Evolutionary conservation across 1,284 basidiomycete species (phyloP), one percentile per base, ranked within the genome.

Genomic region (Microstroma glucosiphilum): DNA sequence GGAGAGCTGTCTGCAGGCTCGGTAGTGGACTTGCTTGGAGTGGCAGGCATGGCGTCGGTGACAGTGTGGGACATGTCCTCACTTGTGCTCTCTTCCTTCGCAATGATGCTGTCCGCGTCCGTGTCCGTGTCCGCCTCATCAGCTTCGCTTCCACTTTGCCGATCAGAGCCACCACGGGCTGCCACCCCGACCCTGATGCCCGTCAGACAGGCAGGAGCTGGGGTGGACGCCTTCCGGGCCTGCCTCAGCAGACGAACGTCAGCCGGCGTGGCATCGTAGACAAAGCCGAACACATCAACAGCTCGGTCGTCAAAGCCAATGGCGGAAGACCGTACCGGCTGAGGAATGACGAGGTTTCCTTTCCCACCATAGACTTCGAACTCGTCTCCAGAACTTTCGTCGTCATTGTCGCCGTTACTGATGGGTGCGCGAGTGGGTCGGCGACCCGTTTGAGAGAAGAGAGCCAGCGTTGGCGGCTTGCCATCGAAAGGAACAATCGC

Each of bases 401-500:
- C 54, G n/a, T 69, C 65, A 23, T 21, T 25, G 51, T 6, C 19
- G 15, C 51, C 51, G 13, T 48, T 17, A 12, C 43, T 4, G 43
- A 21, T 12, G 4, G 43, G 43, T n/a, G 12, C 21, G 15, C 17
- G 17, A 17, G 43, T n/a, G 6, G 15, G 43, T 12, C 43, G 15
- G 6, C 17, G 17, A 6, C 17, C 15, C 43, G 15, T 4, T 21
- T 21, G 15, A 8, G 56, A 66, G 30, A 75, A 79, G 13, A 80
- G 70, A 41, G 80, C 70, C 12, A 85, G 80, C 0, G 85, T 84
- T 0, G 94, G 94, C 0, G 94, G 93, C 69, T 91, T 89, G 7
- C 88, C 84, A 37, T 86, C 88, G 11, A 85, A 86, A 0, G 91
- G 90, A 25, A 94, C 89, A 70, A 97, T 96, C 1, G 89, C 89